Base-by-base conservation (phyloP, 345 rosid species). In the Pistacia atlantica region DNA sequence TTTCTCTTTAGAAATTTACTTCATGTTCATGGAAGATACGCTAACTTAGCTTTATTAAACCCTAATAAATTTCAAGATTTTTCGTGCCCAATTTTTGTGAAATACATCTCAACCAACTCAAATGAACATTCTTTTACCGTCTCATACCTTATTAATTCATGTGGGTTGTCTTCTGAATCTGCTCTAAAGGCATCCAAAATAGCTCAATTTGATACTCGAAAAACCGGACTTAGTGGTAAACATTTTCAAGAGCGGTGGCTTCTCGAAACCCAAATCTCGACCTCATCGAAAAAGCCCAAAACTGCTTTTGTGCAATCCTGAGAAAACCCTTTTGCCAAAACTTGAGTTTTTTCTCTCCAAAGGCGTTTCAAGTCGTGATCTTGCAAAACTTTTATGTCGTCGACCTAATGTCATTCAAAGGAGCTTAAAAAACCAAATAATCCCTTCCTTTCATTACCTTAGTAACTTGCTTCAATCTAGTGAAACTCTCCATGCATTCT, bases 261-360 rank as follows among this genome's bases (percentile, higher is more conserved):
- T 84, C 75, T 71, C 76, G 38, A 80, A 54, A 10, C 73, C 75
- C 84, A 81, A 52, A 69, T 78, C 18, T 1, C 10, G 12, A 18
- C 2, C 8, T 72, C 4, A 51, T 65, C 65, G 11, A 48, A 20
- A 17, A n/a, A 0, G 0, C 2, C 81, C 84, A 2, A 0, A 0
- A 1, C 5, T 81, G 67, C 79, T 84, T 33, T 7, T 37, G 1
- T 51, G 4, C 1, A 61, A 67, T 42, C 17, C 63, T 11, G 76
- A 65, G 54, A 65, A 65, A 49, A 79, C 76, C 61, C 49, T 81
- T 67, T 65, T 77, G 81, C 80, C 85, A 66, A 84, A 84, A 28
- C 10, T 81, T 4, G 67, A 81, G 25, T 81, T 76, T 65, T 45
- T 78, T 16, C 14, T 25, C 25, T 81, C 83, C n/a, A 17, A 35